A percentile compares a stretch with the other conserved stretches of the same genome.
These are phyloP conservation scores for Pythium chondricola DNA, from an alignment of 352 stramenopile genomes.

Conservation along the genomic window DNA sequence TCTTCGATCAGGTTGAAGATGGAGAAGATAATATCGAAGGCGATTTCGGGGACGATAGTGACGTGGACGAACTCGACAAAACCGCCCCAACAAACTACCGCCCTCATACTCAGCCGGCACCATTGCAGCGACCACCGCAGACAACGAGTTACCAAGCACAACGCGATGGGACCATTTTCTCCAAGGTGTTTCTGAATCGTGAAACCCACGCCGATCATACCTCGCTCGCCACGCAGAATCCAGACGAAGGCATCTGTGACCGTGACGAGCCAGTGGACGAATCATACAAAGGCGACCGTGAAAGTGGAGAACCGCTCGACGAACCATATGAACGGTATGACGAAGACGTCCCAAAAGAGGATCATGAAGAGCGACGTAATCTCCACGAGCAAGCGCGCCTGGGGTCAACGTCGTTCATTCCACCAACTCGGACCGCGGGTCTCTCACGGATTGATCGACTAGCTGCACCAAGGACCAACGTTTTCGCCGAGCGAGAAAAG, in stretches of 20 bases:
- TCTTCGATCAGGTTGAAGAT: constrained; percentile 6
- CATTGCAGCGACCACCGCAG: background rate
- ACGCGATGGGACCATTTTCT: too few relatives aligned
- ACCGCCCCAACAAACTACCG: constrained; percentile 8
- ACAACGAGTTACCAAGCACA: background rate
- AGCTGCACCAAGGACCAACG: constrained; percentile 42
- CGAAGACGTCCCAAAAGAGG: too few relatives aligned
- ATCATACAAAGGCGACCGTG: too few relatives aligned
- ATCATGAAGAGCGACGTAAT: too few relatives aligned
- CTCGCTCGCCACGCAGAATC: too few relatives aligned
- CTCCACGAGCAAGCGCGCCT: background rate
- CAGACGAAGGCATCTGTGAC: too few relatives aligned
- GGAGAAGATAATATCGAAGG: background rate
- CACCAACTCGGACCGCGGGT: background rate
- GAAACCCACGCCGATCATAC: too few relatives aligned
- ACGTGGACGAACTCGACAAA: background rate
- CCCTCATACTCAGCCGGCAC: background rate
- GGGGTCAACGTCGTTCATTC: too few relatives aligned
- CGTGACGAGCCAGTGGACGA: too few relatives aligned
- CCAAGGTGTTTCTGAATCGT: too few relatives aligned
- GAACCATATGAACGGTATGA: too few relatives aligned
- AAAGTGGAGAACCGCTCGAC: too few relatives aligned
- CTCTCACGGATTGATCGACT: constrained; percentile 24
- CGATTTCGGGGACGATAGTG: background rate
- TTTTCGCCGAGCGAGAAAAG: constrained; percentile 61